A percentile compares a stretch with the other conserved stretches of the same genome.
These are phyloP conservation scores for Fusarium coffeatum DNA, from an alignment of 2,329 filamentous ascomycete species.

Conservation along the genomic window DNA sequence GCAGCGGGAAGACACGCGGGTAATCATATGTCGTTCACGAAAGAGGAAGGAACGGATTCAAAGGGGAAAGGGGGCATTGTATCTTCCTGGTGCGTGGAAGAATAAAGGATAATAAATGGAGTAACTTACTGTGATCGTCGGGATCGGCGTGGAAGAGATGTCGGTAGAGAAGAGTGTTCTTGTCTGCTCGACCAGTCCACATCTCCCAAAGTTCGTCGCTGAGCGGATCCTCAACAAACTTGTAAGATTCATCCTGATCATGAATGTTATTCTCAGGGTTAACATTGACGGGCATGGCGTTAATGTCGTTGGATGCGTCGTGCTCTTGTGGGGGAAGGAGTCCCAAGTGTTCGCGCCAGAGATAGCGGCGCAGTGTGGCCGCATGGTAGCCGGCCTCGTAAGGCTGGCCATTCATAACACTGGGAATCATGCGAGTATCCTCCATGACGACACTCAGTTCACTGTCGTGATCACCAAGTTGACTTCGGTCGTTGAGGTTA, in stretches of 20 bases:
- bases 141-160: slow-evolving; percentile 89
- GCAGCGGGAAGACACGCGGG: background rate
- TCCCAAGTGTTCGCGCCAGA: slow-evolving; percentile 93
- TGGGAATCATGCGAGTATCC: slow-evolving; percentile 77
- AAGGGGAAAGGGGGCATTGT: too few species aligned
- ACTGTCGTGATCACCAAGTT: slow-evolving; percentile 89
- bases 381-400: slow-evolving; percentile 86
- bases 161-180: slow-evolving; percentile 80
- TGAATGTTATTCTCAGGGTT: slow-evolving; percentile 72
- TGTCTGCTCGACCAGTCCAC: slow-evolving; percentile 76
- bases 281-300: slow-evolving; percentile 77
- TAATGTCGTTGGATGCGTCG: slow-evolving; percentile 74
- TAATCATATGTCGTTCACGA: background rate
- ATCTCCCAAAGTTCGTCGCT: slow-evolving; percentile 72
- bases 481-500: slow-evolving; percentile 92
- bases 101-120: background rate
- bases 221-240: slow-evolving; percentile 78
- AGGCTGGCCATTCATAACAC: slow-evolving; percentile 80
- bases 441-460: slow-evolving; percentile 92
- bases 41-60: background rate
- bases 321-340: slow-evolving; percentile 79
- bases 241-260: slow-evolving; percentile 70
- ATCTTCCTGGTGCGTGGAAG: too few species aligned
- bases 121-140: slow-evolving; percentile 77
- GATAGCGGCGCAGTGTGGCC: slow-evolving; percentile 79